Evolutionary conservation across 1,139 yeast genomes (phyloP).

Genomic region (Wickerhamomyces sp.): DNA sequence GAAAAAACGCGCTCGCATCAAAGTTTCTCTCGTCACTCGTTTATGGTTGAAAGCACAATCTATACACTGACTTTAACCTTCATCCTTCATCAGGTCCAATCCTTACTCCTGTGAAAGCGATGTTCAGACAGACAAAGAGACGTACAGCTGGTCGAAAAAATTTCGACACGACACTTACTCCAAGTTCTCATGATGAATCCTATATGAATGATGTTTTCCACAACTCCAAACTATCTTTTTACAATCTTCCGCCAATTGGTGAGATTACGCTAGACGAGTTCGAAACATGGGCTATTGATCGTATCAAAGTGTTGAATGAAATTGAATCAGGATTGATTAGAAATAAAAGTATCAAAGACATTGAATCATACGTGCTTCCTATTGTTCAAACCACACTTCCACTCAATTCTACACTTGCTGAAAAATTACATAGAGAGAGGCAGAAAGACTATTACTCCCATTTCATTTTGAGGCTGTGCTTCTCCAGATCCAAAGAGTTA

Average conservation of each 20-base stretch:
- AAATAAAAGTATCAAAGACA: conserved; percentile 59
- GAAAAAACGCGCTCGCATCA: too few species aligned
- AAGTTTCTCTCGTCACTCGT: too few species aligned
- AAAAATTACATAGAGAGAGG: conserved; percentile 46
- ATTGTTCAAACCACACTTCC: conserved; percentile 63
- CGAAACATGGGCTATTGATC: conserved; percentile 92
- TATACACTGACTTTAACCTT: too few species aligned
- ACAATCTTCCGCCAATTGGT: conserved; percentile 67
- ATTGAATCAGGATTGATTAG: conserved; percentile 73
- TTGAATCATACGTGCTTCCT: conserved; percentile 61
- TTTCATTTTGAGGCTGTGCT: conserved; percentile 79
- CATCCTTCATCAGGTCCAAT: too few species aligned
- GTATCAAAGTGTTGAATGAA: conserved; percentile 77
- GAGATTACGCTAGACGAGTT: conserved; percentile 90
- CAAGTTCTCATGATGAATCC: conserved; percentile 22
- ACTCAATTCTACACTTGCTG: conserved; percentile 32
- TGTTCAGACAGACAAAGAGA: conserved; percentile 76
- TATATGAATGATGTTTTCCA: conserved; percentile 26
- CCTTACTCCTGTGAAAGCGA: too few species aligned
- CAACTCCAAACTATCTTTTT: conserved; percentile 38
- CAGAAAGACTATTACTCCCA: conserved; percentile 91
- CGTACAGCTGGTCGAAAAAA: conserved; percentile 72
- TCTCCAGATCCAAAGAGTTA: conserved; percentile 85
- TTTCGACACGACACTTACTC: conserved; percentile 36
- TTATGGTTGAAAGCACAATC: too few species aligned